Conservation (phyloP, 2,329 filamentous ascomycete species). For the Simplicillium sp. region DNA sequence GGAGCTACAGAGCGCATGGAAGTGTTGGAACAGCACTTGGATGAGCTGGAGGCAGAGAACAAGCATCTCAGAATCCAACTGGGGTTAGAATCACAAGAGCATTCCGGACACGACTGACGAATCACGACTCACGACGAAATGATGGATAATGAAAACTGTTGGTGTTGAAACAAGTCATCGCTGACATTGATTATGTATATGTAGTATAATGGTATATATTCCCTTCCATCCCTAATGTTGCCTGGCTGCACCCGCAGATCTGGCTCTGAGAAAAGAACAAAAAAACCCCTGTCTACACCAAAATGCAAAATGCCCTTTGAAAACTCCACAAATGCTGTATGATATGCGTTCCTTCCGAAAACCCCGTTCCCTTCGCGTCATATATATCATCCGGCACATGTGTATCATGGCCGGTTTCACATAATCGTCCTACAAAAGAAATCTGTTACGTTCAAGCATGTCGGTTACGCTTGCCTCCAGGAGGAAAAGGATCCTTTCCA, state of each 20-base stretch:
- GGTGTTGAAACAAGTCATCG: background rate
- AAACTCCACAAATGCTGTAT: slow-evolving; percentile 7
- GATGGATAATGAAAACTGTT: background rate
- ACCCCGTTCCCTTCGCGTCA: no score
- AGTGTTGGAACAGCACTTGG: slow-evolving; percentile 40
- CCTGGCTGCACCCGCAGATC: background rate
- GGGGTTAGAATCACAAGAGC: background rate
- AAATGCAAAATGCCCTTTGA: background rate
- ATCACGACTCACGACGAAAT: background rate
- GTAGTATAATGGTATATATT: background rate
- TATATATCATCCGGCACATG: no score
- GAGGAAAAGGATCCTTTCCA: slow-evolving; percentile 50
- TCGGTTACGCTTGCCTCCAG: slow-evolving; percentile 39
- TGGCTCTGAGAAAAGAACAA: background rate
- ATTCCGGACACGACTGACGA: background rate
- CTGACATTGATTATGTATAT: slow-evolving; percentile 1
- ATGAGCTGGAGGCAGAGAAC: slow-evolving; percentile 40
- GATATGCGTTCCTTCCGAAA: background rate
- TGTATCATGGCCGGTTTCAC: no score
- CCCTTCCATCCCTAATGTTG: background rate
- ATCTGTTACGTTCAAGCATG: slow-evolving; percentile 23
- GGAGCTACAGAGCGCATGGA: slow-evolving; percentile 55
- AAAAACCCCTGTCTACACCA: background rate
- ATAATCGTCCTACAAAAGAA: slow-evolving; percentile 11
- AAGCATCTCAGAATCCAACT: slow-evolving; percentile 13